Evolutionary conservation across 2,329 filamentous ascomycete species (phyloP).

Genomic region (Monosporascus sp.): DNA sequence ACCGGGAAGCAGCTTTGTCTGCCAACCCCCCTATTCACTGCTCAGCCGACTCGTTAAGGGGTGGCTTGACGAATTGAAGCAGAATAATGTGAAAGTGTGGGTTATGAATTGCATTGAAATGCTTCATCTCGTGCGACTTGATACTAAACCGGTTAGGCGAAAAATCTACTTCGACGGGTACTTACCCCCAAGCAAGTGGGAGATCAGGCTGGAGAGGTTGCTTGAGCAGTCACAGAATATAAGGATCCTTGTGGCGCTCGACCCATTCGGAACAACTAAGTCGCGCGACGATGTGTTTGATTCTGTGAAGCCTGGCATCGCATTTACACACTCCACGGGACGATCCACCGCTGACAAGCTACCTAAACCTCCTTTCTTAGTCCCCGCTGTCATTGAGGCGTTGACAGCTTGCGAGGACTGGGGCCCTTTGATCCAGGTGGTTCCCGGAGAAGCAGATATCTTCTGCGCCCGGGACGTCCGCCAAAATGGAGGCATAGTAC

Average conservation of each 20-base stretch:
- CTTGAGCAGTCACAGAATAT: slow-evolving; percentile 53
- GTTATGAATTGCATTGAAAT: slow-evolving; percentile 19
- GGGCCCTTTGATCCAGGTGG: slow-evolving; percentile 44
- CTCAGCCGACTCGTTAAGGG: slow-evolving; percentile 53
- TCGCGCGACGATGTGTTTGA: slow-evolving; percentile 10
- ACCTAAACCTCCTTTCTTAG: slow-evolving; percentile 60
- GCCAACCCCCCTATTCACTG: slow-evolving; percentile 57
- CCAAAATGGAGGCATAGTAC: slow-evolving; percentile 47
- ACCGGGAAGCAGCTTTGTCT: slow-evolving; percentile 38
- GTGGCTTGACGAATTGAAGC: slow-evolving; percentile 58
- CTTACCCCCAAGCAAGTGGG: slow-evolving; percentile 62
- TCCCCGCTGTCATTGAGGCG: slow-evolving; percentile 70
- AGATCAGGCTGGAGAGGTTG: slow-evolving; percentile 56
- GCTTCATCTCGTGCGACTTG: slow-evolving; percentile 4
- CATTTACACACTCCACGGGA: slow-evolving; percentile 1
- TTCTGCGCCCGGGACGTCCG: slow-evolving; percentile 67
- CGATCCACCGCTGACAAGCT: slow-evolving; percentile 17
- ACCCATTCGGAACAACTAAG: slow-evolving; percentile 20
- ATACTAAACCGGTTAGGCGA: slow-evolving; percentile 37
- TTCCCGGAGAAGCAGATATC: slow-evolving; percentile 79
- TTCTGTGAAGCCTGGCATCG: slow-evolving; percentile 7
- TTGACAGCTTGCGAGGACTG: slow-evolving; percentile 45
- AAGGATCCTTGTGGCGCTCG: slow-evolving; percentile 39
- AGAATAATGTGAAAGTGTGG: slow-evolving; percentile 58
- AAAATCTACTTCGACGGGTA: slow-evolving; percentile 83